These are phyloP conservation scores for Pseudogymnoascus sp. DNA, from an alignment of 2,329 filamentous ascomycete genomes.

Conservation along the genomic window DNA sequence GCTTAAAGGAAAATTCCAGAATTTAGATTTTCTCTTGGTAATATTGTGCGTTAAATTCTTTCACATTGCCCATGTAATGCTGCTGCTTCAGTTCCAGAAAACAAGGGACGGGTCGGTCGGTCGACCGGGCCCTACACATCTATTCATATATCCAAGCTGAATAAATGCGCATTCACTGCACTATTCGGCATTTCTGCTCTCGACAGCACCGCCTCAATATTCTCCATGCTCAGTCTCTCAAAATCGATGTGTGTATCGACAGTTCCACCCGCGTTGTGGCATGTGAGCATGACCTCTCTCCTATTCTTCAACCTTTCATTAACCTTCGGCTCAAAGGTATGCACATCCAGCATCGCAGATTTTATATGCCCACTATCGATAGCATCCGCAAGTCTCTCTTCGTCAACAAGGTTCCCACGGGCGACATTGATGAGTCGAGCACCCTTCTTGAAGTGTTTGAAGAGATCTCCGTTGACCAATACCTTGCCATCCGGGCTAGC, in stretches of 20 bases:
- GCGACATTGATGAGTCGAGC: slow-evolving; percentile 59
- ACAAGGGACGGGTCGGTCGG: background rate
- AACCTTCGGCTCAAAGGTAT: slow-evolving; percentile 47
- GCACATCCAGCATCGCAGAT: slow-evolving; percentile 56
- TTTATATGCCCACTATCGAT: slow-evolving; percentile 44
- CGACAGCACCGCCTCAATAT: slow-evolving; percentile 52
- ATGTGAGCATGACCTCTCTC: slow-evolving; percentile 46
- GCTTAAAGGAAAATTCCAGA: background rate
- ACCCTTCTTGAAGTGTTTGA: slow-evolving; percentile 46
- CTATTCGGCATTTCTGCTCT: slow-evolving; percentile 45
- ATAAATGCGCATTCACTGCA: slow-evolving; percentile 51
- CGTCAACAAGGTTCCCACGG: slow-evolving; percentile 56
- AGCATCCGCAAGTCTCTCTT: slow-evolving; percentile 53
- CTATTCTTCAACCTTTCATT: slow-evolving; percentile 23
- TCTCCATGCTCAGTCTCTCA: slow-evolving; percentile 59
- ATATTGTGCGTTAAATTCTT: background rate
- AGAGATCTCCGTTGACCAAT: slow-evolving; percentile 41
- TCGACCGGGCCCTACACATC: background rate
- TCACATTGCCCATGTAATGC: background rate
- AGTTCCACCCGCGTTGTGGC: slow-evolving; percentile 60
- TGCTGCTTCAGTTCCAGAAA: background rate
- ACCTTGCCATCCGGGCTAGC: slow-evolving; percentile 38
- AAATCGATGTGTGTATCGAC: slow-evolving; percentile 56
- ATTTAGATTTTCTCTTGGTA: background rate
- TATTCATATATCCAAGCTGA: slow-evolving; percentile 6